These are phyloP conservation scores for Prunus mume DNA, from an alignment of 306 rosid species.

Conservation along the genomic window DNA sequence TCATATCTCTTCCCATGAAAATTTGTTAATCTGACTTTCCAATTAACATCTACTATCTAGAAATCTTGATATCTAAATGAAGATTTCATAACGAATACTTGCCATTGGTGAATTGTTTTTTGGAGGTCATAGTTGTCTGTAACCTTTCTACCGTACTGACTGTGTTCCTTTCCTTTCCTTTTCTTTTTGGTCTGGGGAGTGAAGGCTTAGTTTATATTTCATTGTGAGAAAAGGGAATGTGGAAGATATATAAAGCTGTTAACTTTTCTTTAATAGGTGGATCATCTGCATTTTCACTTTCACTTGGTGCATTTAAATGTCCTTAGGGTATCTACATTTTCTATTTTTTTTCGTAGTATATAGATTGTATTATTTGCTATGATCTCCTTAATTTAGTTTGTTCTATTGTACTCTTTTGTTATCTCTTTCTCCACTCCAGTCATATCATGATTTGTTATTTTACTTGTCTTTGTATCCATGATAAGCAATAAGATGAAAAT, in stretches of 20 bases:
- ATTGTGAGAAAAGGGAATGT: not conserved
- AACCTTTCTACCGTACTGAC: too few species aligned
- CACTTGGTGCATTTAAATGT: not conserved
- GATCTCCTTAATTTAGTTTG: not conserved
- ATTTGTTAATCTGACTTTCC: not conserved
- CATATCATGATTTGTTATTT: not conserved
- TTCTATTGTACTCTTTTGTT: not conserved
- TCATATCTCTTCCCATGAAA: slow-evolving; percentile 1
- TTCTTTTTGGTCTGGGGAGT: not conserved
- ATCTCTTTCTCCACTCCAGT: not conserved
- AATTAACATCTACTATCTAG: not conserved
- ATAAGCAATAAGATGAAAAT: not conserved
- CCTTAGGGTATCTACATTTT: not conserved
- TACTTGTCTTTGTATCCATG: not conserved
- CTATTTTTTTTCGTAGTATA: not conserved
- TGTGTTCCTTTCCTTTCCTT: not conserved
- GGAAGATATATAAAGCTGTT: not conserved
- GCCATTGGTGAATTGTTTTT: too few species aligned
- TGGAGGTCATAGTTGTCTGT: too few species aligned
- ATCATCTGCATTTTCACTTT: slow-evolving; percentile 1
- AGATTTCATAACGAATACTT: too few species aligned
- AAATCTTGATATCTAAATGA: not conserved
- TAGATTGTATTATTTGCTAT: not conserved
- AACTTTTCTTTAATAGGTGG: not conserved
- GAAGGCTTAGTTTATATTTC: not conserved